Conservation (phyloP, 139 green algal species). For the Edaphochlamys debaryana region DNA sequence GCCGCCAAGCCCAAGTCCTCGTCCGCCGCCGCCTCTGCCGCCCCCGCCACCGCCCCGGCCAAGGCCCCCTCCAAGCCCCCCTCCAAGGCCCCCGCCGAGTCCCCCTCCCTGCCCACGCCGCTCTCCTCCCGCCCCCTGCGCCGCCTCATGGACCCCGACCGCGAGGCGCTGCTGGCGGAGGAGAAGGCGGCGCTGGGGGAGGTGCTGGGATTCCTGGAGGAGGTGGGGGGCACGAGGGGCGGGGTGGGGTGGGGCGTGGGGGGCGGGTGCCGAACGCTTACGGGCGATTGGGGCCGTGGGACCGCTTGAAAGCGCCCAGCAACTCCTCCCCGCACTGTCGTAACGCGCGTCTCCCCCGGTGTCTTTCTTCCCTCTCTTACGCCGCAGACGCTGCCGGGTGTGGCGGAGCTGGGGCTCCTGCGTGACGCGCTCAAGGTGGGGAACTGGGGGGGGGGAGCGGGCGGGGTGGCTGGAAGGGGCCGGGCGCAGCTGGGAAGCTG, state of each 20-base stretch:
- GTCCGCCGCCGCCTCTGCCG: background rate
- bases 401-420: conserved; percentile 73
- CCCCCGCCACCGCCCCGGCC: background rate
- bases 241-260: too few species aligned
- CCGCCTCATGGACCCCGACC: conserved; percentile 65
- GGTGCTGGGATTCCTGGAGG: conserved; percentile 54
- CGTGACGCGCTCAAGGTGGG: conserved; percentile 55
- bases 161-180: conserved; percentile 58
- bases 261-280: too few species aligned
- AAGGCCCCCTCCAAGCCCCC: background rate
- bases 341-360: background rate
- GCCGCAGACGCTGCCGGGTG: conserved; percentile 35
- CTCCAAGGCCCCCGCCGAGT: too few species aligned
- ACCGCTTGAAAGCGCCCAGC: too few species aligned
- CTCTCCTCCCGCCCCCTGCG: conserved; percentile 25
- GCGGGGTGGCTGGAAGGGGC: too few species aligned
- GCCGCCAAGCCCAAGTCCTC: background rate
- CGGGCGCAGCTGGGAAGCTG: background rate
- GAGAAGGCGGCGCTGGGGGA: conserved; percentile 48
- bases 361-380: background rate
- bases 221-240: conserved; percentile 34
- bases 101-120: background rate
- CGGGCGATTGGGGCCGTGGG: too few species aligned
- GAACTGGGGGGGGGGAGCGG: background rate
- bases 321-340: too few species aligned